These are phyloP conservation scores for Salix arbutifolia DNA, from an alignment of 345 rosid species.

Conservation along the genomic window DNA sequence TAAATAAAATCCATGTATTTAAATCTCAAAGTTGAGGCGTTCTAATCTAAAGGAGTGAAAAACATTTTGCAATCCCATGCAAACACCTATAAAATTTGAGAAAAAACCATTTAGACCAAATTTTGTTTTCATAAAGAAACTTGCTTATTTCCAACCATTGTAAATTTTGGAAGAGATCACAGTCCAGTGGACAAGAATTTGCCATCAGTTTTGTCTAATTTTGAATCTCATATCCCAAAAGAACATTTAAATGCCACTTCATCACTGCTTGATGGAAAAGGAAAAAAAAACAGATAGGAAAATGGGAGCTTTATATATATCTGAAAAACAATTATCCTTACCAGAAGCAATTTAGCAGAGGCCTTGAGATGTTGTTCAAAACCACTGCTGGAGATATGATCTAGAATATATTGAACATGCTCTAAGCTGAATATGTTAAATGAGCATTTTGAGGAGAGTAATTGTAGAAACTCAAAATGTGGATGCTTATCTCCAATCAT, in stretches of 20 bases:
- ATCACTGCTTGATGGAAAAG: not conserved
- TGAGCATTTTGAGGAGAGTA: conserved; percentile 68
- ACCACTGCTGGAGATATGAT: conserved; percentile 41
- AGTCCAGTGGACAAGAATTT: not conserved
- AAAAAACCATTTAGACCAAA: not conserved
- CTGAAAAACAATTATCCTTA: conserved; percentile 32
- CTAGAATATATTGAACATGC: conserved; percentile 53
- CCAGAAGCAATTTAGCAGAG: conserved; percentile 67
- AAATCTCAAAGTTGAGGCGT: not conserved
- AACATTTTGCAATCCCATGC: not conserved
- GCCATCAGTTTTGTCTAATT: not conserved
- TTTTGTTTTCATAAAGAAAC: not conserved
- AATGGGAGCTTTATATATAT: not conserved
- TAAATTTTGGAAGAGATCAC: not conserved
- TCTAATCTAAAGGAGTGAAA: too few species aligned
- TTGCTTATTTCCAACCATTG: not conserved
- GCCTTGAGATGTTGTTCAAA: conserved; percentile 36
- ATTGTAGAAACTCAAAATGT: conserved; percentile 53
- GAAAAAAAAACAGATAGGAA: not conserved
- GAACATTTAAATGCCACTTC: not conserved
- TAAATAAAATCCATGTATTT: not conserved
- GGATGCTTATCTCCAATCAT: conserved; percentile 65
- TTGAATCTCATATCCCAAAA: conserved; percentile 1
- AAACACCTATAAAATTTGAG: not conserved
- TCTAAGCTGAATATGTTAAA: conserved; percentile 68